Percentiles rank a stretch among this genome's conserved stretches.
Conservation (phyloP, 139 green algal species). For the Chloropicon primus region DNA sequence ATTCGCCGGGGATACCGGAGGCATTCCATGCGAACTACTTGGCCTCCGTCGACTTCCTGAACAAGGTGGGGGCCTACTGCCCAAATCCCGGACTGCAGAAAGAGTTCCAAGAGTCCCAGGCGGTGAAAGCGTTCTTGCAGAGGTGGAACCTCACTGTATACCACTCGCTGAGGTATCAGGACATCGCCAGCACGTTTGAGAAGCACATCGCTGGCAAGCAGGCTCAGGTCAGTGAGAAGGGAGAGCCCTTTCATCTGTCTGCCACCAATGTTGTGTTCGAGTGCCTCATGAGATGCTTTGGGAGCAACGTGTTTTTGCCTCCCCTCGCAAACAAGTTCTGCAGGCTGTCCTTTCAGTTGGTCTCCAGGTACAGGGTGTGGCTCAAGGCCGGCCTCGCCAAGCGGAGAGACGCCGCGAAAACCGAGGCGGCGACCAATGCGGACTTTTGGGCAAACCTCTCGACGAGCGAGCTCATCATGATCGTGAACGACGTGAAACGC, state of each 20-base stretch:
- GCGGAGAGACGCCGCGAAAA: background rate
- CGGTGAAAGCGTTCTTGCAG: slow-evolving; percentile 43
- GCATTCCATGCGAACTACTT: slow-evolving; percentile 74
- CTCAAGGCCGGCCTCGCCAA: slow-evolving; percentile 10
- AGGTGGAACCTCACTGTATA: slow-evolving; percentile 88
- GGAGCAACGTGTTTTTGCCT: slow-evolving; percentile 46
- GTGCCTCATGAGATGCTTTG: slow-evolving; percentile 24
- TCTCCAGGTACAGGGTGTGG: slow-evolving; percentile 57
- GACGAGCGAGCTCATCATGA: background rate
- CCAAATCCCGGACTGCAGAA: slow-evolving; percentile 27
- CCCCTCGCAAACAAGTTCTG: slow-evolving; percentile 67
- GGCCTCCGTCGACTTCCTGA: slow-evolving; percentile 41
- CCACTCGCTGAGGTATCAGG: slow-evolving; percentile 76
- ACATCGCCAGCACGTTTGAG: slow-evolving; percentile 6
- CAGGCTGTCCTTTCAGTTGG: slow-evolving; percentile 59
- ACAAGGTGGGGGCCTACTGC: slow-evolving; percentile 34
- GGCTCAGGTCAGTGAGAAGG: background rate
- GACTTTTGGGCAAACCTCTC: slow-evolving; percentile 8
- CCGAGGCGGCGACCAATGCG: slow-evolving; percentile 22
- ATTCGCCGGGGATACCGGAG: slow-evolving; percentile 62
- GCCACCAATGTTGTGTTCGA: slow-evolving; percentile 19
- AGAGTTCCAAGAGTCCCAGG: slow-evolving; percentile 35
- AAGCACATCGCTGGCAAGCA: slow-evolving; percentile 1
- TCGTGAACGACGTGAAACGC: background rate
- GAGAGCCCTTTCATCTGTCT: slow-evolving; percentile 16